A percentile compares a stretch with the other conserved stretches of the same genome.
phyloP scores from a whole-genome alignment of 1,139 yeast species.

The Casaregolazyma suthepensis region DNA sequence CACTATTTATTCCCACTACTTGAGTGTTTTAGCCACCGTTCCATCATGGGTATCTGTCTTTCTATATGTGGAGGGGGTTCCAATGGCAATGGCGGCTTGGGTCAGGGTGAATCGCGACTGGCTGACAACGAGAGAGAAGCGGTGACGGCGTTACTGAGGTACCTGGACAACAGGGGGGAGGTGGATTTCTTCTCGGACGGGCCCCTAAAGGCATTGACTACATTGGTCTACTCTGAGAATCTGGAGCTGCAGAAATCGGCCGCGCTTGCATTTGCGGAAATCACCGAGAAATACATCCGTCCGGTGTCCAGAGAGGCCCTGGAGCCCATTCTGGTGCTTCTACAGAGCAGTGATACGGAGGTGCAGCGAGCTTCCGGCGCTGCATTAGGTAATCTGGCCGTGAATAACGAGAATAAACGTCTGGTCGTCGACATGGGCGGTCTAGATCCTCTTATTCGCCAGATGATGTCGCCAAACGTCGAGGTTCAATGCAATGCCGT shows the following conservation, averaged over 20 bases:
- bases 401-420: slow-evolving; percentile 87
- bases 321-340: slow-evolving; percentile 82
- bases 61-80: slow-evolving; percentile 6
- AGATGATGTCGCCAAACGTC: slow-evolving; percentile 94
- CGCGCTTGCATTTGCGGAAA: slow-evolving; percentile 96
- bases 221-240: slow-evolving; percentile 90
- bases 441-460: slow-evolving; percentile 88
- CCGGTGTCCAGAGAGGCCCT: slow-evolving; percentile 86
- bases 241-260: slow-evolving; percentile 95
- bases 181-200: slow-evolving; percentile 77
- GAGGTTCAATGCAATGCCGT: slow-evolving; percentile 99
- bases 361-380: slow-evolving; percentile 99
- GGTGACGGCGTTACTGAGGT: slow-evolving; percentile 80
- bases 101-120: slow-evolving; percentile 60
- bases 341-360: slow-evolving; percentile 85
- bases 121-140: slow-evolving; percentile 99
- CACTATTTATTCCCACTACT: not conserved
- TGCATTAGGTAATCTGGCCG: slow-evolving; percentile 94
- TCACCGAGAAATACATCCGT: slow-evolving; percentile 79
- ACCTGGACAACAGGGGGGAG: slow-evolving; percentile 66
- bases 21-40: not conserved
- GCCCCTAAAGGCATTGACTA: slow-evolving; percentile 81
- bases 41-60: slow-evolving; percentile 6
- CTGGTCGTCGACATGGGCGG: slow-evolving; percentile 98
- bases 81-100: slow-evolving; percentile 1